Base-by-base conservation (phyloP, 1,284 basidiomycete species). In the Bondarzewia mesenterica region DNA sequence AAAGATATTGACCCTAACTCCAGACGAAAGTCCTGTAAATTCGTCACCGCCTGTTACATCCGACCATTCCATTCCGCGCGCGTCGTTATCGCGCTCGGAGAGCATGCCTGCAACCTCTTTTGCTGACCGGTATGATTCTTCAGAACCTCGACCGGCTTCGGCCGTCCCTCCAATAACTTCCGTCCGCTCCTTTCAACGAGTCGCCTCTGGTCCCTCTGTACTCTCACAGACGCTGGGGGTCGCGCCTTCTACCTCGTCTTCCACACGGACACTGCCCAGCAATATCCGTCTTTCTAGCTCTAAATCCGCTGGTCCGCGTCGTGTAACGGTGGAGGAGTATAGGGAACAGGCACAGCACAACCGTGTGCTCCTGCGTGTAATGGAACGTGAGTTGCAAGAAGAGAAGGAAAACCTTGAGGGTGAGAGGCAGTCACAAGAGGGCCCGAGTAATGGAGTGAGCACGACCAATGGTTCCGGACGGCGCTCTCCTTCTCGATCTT, bases 21-120 rank as follows among this genome's bases (percentile, higher is more conserved):
- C 72, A 22, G 69, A 70, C 10, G 45, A 40, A 7, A 37, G 18
- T 27, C 22, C 16, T 14, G 7, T 21, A 6, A 14, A 7, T n/a
- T 16, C 37, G 18, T 16, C 22, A 15, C 23, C 45, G 37, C 45
- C 45, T n/a, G 36, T 68, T 41, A 8, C 35, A 39, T 25, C n/a
- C 15, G n/a, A 32, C 36, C 62, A 56, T 16, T 54, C 50, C 15
- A 51, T 48, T 45, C 60, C 68, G 48, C 71, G 78, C 40, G 63
- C 68, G 36, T 77, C 82, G 1, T 69, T 86, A 16, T 76, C 82
- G 5, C 76, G 80, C 23, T 83, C 84, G 40, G 82, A 86, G 59
- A 84, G 78, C 56, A 71, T 63, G 7, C 64, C 74, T 22, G 72
- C 70, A 56, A 47, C 55, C 44, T 40, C 55, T 45, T 45, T 53